Evolutionary conservation across 148 eudicot species (phyloP), one percentile per base, ranked within the genome.

Genomic region (Talinum fruticosum): DNA sequence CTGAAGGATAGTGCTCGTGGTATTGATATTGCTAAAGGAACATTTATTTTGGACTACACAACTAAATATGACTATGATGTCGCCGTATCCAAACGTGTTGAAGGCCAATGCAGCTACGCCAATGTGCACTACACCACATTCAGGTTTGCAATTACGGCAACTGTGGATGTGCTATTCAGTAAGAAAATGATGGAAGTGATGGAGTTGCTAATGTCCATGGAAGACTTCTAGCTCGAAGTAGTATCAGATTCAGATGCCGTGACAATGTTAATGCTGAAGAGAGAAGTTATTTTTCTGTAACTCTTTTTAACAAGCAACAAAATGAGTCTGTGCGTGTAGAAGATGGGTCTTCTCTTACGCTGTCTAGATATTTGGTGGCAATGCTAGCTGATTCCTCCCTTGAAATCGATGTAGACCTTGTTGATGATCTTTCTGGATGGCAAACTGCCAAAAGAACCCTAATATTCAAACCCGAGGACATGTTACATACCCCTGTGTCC

Each of bases 371-470:
- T 30, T 28, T 30, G 24, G 64, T 72, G 64, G 75, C 28, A 16
- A 5, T 72, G 36, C 65, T 64, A 8, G 75, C 10, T 19, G 10
- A 15, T 49, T 72, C 75, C 32, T 30, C 64, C 32, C 75, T 72
- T 34, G 34, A 47, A 10, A 53, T 72, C 51, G 38, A 72, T 1
- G 28, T 36, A 18, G n/a, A 51, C 75, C 12, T 72, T 30, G 51
- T 30, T 8, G 75, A 72, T 72, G 2, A 13, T 49, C 19, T 14
- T 16, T 49, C 54, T 16, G 19, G 4, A 19, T 49, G 54, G 54
- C 54, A 49, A 49, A 49, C 19, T 49, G 16, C 54, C 15, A 49
- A 49, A 49, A 49, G 16, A 19, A 14, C 21, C 18, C 19, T 49
- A 3, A 16, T 13, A 13, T 49, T 49, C 19, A 13, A 13, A 49